Evolutionary conservation across 2,329 filamentous ascomycete genomes (phyloP).

Genomic region (Coniochaeta sp.): DNA sequence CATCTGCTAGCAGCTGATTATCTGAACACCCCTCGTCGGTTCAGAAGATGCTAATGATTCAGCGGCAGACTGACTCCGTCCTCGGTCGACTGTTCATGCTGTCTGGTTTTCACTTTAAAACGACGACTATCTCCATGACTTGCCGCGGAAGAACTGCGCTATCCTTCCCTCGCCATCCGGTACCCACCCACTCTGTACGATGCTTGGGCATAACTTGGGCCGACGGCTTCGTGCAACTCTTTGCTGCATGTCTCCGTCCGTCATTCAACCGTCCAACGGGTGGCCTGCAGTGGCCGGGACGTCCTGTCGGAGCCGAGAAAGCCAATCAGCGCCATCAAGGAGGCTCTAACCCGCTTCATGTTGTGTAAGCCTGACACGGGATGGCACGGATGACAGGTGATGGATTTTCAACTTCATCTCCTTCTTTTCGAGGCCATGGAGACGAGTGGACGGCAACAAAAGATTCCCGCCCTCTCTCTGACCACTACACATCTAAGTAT

Average conservation of each 20-base stretch:
- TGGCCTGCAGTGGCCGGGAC: conserved; percentile 2
- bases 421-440: neutral
- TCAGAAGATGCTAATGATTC: neutral
- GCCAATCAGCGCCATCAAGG: neutral
- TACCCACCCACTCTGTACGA: neutral
- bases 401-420: neutral
- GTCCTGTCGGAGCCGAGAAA: conserved; percentile 6
- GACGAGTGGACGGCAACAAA: neutral
- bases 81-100: neutral
- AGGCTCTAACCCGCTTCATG: conserved; percentile 2
- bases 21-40: neutral
- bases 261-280: neutral
- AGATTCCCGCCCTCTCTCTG: neutral
- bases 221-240: neutral
- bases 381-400: neutral
- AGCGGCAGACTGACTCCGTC: neutral
- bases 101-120: neutral
- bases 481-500: neutral
- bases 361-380: neutral
- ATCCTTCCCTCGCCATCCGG: neutral
- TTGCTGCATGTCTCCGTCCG: neutral
- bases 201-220: neutral
- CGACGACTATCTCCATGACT: neutral
- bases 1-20: neutral
- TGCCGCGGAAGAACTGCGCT: neutral